Percentiles rank a stretch among this genome's conserved stretches.
Conservation (phyloP, 176 grass and related monocot species). For the Cymbopogon citratus region DNA sequence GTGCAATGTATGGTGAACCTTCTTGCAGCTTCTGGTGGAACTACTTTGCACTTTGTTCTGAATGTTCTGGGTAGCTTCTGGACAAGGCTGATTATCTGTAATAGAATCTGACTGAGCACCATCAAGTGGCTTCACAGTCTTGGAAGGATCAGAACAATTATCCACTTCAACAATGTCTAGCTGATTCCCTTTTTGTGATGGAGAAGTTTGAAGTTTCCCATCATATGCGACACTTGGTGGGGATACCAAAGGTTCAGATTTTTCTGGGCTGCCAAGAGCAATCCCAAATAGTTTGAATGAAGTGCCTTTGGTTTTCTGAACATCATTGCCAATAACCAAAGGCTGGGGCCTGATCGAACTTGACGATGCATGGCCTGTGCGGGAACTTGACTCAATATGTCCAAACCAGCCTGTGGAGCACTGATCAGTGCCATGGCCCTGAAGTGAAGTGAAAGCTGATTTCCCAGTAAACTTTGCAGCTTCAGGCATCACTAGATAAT, state of each 20-base stretch:
- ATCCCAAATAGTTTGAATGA: constrained; percentile 54
- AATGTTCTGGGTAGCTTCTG: constrained; percentile 34
- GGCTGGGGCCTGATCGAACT: constrained; percentile 30
- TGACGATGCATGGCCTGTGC: constrained; percentile 3
- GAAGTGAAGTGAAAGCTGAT: constrained; percentile 27
- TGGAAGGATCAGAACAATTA: constrained; percentile 33
- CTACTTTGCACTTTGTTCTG: constrained; percentile 53
- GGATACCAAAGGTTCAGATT: constrained; percentile 31
- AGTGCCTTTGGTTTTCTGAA: constrained; percentile 39
- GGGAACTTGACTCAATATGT: constrained; percentile 27
- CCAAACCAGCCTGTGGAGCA: constrained; percentile 32
- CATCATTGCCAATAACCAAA: constrained; percentile 35
- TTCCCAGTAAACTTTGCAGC: constrained; percentile 25
- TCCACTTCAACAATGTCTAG: constrained; percentile 16
- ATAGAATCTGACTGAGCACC: constrained; percentile 17
- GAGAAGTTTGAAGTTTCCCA: constrained; percentile 6
- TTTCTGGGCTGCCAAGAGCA: constrained; percentile 26
- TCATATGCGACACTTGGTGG: constrained; percentile 33
- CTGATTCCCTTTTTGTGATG: background rate
- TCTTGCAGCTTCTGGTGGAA: constrained; percentile 79
- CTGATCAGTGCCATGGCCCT: constrained; percentile 28
- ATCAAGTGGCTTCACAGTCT: constrained; percentile 37
- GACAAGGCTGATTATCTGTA: constrained; percentile 26
- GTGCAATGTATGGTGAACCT: constrained; percentile 44
- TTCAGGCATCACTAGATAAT: constrained; percentile 3